A percentile compares a stretch with the other conserved stretches of the same genome.
Conservation (phyloP, 495 filamentous ascomycete species). For the Penicillium roqueforti region DNA sequence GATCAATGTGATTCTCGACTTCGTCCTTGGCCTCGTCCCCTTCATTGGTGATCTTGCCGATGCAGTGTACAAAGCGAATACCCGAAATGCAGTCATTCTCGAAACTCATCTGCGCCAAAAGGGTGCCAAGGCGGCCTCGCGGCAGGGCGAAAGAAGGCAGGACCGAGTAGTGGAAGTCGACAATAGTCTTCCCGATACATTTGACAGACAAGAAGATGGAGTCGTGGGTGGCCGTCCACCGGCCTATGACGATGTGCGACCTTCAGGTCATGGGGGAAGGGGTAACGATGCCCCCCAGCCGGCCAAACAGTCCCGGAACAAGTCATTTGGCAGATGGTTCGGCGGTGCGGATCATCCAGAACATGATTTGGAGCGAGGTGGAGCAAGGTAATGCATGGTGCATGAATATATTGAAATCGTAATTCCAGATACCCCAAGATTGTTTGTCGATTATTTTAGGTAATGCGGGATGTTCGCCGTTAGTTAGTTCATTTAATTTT, state of each 20-base stretch:
- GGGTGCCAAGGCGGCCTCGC: conserved; percentile 26
- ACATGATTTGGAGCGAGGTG: conserved; percentile 32
- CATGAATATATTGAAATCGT: conserved; percentile 2
- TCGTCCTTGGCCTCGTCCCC: conserved; percentile 76
- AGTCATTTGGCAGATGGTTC: conserved; percentile 30
- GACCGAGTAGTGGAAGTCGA: conserved; percentile 21
- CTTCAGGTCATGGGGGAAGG: conserved; percentile 9
- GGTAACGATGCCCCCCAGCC: conserved; percentile 10
- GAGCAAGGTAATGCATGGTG: conserved; percentile 3
- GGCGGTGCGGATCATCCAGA: conserved; percentile 28
- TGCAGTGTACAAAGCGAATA: conserved; percentile 64
- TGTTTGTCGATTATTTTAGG: conserved; percentile 1
- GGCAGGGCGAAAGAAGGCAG: conserved; percentile 16
- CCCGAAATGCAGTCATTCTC: conserved; percentile 69
- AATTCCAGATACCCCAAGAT: conserved; percentile 16
- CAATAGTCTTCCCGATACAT: conserved; percentile 41
- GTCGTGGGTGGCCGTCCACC: conserved; percentile 22
- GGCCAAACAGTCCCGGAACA: conserved; percentile 21
- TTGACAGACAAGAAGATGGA: conserved; percentile 35
- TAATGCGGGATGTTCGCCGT: neutral
- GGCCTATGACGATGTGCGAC: conserved; percentile 23
- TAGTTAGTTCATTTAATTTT: conserved; percentile 9
- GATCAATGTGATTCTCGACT: conserved; percentile 72
- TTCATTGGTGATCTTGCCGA: conserved; percentile 83
- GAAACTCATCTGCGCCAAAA: conserved; percentile 62